Evolutionary conservation across 495 filamentous ascomycete species (phyloP).

Genomic region (Penicillium subrubescens): DNA sequence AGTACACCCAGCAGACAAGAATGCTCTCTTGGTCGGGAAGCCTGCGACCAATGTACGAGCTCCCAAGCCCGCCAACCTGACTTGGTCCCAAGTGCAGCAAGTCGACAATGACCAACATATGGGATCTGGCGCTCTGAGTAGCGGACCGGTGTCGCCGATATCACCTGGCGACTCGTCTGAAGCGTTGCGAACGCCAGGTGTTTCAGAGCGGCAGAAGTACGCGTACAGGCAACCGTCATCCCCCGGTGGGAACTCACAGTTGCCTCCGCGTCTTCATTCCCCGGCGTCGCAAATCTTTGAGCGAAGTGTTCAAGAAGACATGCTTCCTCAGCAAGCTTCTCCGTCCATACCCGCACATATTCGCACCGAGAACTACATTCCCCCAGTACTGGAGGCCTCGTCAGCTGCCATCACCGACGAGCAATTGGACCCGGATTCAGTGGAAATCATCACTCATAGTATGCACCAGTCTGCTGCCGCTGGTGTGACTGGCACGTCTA

Average conservation of each 20-base stretch:
- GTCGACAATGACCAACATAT: constrained; percentile 12
- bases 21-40: constrained; percentile 10
- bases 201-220: constrained; percentile 35
- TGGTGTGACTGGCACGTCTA: constrained; percentile 54
- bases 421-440: constrained; percentile 56
- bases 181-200: constrained; percentile 29
- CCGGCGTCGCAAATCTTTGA: constrained; percentile 88
- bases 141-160: constrained; percentile 22
- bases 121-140: constrained; percentile 12
- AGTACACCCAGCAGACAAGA: constrained; percentile 8
- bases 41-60: constrained; percentile 15
- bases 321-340: constrained; percentile 53
- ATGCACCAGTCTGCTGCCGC: constrained; percentile 76
- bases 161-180: constrained; percentile 45
- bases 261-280: constrained; percentile 63
- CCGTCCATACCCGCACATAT: constrained; percentile 86
- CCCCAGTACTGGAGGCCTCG: constrained; percentile 83
- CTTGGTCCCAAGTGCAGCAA: constrained; percentile 20
- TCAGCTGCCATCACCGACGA: constrained; percentile 84
- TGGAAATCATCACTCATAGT: constrained; percentile 84
- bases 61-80: constrained; percentile 24
- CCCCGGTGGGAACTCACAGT: constrained; percentile 48
- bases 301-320: constrained; percentile 84
- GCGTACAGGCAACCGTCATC: constrained; percentile 43
- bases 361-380: constrained; percentile 88